Conservation (phyloP, 495 filamentous ascomycete genomes). For the Staphylotrichum tortipilum region DNA sequence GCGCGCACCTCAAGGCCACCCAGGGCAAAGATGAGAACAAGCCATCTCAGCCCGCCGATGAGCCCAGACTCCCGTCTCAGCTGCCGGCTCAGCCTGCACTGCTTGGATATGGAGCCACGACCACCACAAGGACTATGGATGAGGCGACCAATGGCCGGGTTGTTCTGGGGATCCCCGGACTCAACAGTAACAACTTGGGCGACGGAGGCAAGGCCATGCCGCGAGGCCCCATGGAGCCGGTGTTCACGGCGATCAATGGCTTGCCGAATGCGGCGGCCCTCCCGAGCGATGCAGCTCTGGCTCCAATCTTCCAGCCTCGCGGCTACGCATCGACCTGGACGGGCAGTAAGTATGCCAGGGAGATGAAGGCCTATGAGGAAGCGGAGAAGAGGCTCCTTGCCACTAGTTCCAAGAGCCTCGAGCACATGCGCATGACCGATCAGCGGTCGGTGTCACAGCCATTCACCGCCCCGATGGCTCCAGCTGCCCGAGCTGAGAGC, state of each 20-base stretch:
- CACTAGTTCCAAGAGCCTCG: not conserved
- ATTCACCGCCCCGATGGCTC: not conserved
- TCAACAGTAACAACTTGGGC: constrained; percentile 11
- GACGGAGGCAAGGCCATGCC: constrained; percentile 11
- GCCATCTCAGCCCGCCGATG: not conserved
- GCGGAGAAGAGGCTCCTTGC: constrained; percentile 6
- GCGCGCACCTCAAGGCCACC: constrained; percentile 13
- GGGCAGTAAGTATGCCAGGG: constrained; percentile 6
- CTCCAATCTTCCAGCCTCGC: constrained; percentile 25
- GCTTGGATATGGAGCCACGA: not conserved
- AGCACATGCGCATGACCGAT: not conserved
- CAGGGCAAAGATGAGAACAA: constrained; percentile 13
- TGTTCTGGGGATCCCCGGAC: not conserved
- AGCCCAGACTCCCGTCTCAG: not conserved
- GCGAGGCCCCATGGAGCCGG: not conserved
- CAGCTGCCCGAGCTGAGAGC: not conserved
- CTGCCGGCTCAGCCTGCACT: not conserved
- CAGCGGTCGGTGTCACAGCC: constrained; percentile 3
- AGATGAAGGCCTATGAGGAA: constrained; percentile 6
- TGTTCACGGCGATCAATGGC: constrained; percentile 3
- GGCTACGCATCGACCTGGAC: constrained; percentile 10
- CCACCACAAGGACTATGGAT: not conserved
- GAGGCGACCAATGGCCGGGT: constrained; percentile 2
- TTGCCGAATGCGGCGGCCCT: constrained; percentile 17
- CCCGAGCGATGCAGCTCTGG: constrained; percentile 20